Conservation (phyloP, 2,329 filamentous ascomycete species). For the Alternaria novae-zelandiae region DNA sequence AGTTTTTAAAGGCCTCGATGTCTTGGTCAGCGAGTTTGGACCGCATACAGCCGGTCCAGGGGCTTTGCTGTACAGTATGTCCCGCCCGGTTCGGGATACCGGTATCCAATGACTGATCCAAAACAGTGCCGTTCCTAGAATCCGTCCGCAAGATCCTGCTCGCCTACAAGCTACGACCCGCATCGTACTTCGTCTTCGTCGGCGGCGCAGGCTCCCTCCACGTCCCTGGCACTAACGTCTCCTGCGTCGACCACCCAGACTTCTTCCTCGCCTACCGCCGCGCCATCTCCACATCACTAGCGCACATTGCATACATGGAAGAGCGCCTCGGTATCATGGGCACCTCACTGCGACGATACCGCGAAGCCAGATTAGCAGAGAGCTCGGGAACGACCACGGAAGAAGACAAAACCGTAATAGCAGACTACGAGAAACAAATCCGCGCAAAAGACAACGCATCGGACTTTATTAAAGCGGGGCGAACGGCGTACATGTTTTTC, state of each 20-base stretch:
- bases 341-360: slow-evolving; percentile 31
- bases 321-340: slow-evolving; percentile 42
- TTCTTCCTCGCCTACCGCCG: slow-evolving; percentile 45
- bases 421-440: slow-evolving; percentile 32
- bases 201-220: slow-evolving; percentile 44
- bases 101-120: not conserved
- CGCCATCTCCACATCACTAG: slow-evolving; percentile 43
- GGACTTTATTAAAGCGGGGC: slow-evolving; percentile 42
- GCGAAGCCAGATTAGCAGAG: slow-evolving; percentile 33
- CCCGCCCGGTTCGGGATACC: not conserved
- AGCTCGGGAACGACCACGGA: slow-evolving; percentile 18
- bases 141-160: slow-evolving; percentile 43
- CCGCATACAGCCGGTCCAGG: slow-evolving; percentile 39
- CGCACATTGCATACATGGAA: slow-evolving; percentile 46
- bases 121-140: slow-evolving; percentile 44
- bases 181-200: slow-evolving; percentile 45
- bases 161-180: slow-evolving; percentile 33
- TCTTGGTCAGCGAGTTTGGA: slow-evolving; percentile 43
- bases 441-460: slow-evolving; percentile 31
- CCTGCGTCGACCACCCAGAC: slow-evolving; percentile 41
- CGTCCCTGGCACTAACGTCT: slow-evolving; percentile 27
- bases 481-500: slow-evolving; percentile 48
- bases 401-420: slow-evolving; percentile 22
- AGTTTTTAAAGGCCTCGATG: slow-evolving; percentile 37
- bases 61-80: slow-evolving; percentile 41